A percentile compares a stretch with the other conserved stretches of the same genome.
phyloP scores from a whole-genome alignment of 768 basidiomycete species.

The Mycena galopus region DNA sequence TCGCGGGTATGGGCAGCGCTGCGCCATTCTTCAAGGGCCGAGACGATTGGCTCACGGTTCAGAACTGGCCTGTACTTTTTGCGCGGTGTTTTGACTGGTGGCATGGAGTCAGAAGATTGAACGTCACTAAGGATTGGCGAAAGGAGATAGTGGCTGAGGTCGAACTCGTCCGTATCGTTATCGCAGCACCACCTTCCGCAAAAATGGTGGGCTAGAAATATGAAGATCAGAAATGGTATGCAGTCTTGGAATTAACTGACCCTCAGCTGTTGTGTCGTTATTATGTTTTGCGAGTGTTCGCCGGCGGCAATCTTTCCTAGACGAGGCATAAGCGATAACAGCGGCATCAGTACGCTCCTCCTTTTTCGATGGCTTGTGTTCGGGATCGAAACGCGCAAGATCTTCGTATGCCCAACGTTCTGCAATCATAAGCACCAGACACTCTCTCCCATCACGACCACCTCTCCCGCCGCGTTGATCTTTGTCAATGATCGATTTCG shows the following conservation, averaged over 20 bases:
- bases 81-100: not conserved
- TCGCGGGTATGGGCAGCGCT: not conserved
- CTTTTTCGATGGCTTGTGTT: not conserved
- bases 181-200: conserved; percentile 6
- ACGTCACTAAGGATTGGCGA: not conserved
- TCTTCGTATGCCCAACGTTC: conserved; percentile 6
- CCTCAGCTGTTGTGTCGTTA: not conserved
- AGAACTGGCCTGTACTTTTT: not conserved
- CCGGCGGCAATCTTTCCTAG: not conserved
- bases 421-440: conserved; percentile 9
- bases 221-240: not conserved
- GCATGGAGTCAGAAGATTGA: not conserved
- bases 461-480: conserved; percentile 18
- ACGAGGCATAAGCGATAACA: not conserved
- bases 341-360: not conserved
- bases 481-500: not conserved
- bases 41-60: not conserved
- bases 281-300: not conserved
- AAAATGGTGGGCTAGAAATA: not conserved
- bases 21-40: not conserved
- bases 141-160: not conserved
- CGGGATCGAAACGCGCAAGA: not conserved
- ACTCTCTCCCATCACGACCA: conserved; percentile 15
- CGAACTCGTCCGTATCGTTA: not conserved
- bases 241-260: not conserved